Base-by-base conservation (phyloP, 2,329 filamentous ascomycete genomes). In the Raffaelea ambrosiae region DNA sequence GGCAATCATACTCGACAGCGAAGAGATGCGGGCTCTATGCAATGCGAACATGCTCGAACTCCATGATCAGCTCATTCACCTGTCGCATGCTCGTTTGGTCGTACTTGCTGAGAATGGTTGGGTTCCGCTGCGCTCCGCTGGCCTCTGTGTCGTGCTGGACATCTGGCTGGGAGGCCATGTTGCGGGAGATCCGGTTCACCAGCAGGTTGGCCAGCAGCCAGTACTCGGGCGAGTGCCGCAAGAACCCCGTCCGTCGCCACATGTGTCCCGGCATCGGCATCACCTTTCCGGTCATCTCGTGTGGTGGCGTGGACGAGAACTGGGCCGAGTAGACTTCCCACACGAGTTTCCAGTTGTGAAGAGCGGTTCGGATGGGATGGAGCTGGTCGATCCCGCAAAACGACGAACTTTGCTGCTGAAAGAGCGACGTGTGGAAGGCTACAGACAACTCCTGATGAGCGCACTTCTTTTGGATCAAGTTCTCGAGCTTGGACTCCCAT, bases 11-110 rank as follows among this genome's bases (percentile, higher is more conserved):
- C 26, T 13, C 7, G 26, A 7, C 26, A 7, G 7, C 26, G 26
- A 13, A 7, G 7, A 29, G 7, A 7, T 29, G 7, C 13, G 13
- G 26, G 13, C 13, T 13, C 8, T 38, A 41, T 19, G 5, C 41
- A 43, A 33, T 33, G 9, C 26, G 26, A 14, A 43, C 41, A 44
- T 48, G 29, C 11, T 26, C 19, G n/a, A 48, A 48, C 26, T 44
- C 42, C 1, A 8, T 18, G 13, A 48, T 48, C 10, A 48, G 21
- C 13, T 48, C 47, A 19, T 44, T 48, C 26, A 48, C 47, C 19
- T 48, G 47, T 8, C 42, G 36, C 47, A 48, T 48, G 8, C 47
- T 48, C 7, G 47, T 48, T 36, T 48, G 42, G 47, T 48, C 47
- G 21, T 48, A 48, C 22, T 48, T 44, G 9, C 36, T 18, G 19